These are phyloP conservation scores for Friedmanniomyces endolithicus DNA, from an alignment of 495 filamentous ascomycete genomes.

Conservation along the genomic window DNA sequence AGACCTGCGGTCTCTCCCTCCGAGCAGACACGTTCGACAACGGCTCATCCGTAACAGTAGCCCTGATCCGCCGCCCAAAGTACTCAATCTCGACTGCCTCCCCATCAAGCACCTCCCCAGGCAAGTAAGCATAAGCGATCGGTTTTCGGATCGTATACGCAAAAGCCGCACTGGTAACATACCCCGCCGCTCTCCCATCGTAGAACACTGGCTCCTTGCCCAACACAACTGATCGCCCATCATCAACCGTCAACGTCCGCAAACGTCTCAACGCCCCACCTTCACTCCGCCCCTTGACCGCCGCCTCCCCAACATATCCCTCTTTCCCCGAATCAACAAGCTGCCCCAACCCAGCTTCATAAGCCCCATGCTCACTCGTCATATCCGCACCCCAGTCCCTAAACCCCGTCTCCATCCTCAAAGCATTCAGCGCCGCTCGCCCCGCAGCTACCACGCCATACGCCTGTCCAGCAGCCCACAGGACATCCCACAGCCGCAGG, in stretches of 20 bases:
- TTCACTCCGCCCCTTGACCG: constrained; percentile 25
- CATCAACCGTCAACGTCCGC: constrained; percentile 35
- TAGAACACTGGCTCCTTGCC: constrained; percentile 41
- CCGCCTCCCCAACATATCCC: constrained; percentile 32
- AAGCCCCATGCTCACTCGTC: constrained; percentile 39
- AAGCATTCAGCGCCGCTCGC: constrained; percentile 36
- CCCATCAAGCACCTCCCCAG: constrained; percentile 28
- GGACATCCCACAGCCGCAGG: constrained; percentile 35
- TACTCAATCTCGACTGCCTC: constrained; percentile 37
- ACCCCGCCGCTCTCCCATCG: constrained; percentile 31
- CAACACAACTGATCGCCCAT: constrained; percentile 36
- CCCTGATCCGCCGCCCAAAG: constrained; percentile 34
- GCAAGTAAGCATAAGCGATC: constrained; percentile 38
- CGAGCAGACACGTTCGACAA: constrained; percentile 23
- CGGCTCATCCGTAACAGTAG: constrained; percentile 32
- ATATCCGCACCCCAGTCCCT: constrained; percentile 36
- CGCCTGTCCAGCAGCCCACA: constrained; percentile 35
- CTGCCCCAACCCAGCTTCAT: constrained; percentile 34
- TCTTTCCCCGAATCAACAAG: constrained; percentile 30
- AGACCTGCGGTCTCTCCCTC: background rate
- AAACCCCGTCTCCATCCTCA: constrained; percentile 39
- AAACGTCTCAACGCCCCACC: constrained; percentile 25
- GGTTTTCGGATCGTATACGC: constrained; percentile 37
- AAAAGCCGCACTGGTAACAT: constrained; percentile 39
- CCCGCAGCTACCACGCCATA: constrained; percentile 39